phyloP scores from a whole-genome alignment of 2,329 filamentous ascomycete species.

The Ceratocystis lukuohia region DNA sequence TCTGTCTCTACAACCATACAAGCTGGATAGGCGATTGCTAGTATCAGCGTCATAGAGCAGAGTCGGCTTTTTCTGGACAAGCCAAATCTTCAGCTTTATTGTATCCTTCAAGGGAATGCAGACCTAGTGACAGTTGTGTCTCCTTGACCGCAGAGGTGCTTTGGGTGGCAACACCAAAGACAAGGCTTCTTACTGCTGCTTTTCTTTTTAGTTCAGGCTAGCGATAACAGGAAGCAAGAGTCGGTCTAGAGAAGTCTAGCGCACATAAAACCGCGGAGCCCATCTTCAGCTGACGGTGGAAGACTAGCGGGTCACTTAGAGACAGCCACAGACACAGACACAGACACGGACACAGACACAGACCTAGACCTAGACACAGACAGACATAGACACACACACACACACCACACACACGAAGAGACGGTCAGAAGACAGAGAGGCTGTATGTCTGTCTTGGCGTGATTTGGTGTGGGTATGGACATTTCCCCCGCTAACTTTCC shows the following conservation, averaged over 20 bases:
- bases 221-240: not conserved
- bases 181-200: not conserved
- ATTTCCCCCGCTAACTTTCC: no score
- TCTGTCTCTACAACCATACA: no score
- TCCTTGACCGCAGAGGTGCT: not conserved
- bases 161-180: not conserved
- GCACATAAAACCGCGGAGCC: not conserved
- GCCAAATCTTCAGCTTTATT: no score
- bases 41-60: no score
- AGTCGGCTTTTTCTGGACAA: no score
- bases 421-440: no score
- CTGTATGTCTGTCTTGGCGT: no score
- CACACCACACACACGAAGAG: not conserved
- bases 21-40: no score
- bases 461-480: no score
- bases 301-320: not conserved
- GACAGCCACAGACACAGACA: not conserved
- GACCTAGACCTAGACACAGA: no score
- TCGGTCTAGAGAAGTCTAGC: not conserved
- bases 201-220: not conserved
- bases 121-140: not conserved
- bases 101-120: no score
- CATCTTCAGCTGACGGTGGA: not conserved
- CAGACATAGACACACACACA: not conserved
- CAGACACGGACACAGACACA: not conserved